Percentiles rank a stretch among this genome's conserved stretches.
Conservation (phyloP, 2,329 filamentous ascomycete species). For the Alternaria ventricosa region DNA sequence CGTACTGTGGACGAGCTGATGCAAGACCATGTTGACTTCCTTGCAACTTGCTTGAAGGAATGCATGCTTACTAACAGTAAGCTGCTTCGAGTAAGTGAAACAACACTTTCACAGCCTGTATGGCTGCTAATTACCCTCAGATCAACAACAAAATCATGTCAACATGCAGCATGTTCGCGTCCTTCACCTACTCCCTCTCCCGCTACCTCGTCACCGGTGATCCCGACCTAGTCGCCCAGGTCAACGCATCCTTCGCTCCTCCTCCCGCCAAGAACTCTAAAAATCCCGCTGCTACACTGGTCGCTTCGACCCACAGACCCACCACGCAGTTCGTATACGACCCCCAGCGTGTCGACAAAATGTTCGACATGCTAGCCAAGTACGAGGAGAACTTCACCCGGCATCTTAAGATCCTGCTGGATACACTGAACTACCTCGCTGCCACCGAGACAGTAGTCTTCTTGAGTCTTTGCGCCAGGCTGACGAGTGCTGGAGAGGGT, state of each 20-base stretch:
- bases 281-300: slow-evolving; percentile 13
- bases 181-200: slow-evolving; percentile 85
- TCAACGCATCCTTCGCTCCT: slow-evolving; percentile 61
- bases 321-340: slow-evolving; percentile 58
- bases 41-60: slow-evolving; percentile 97
- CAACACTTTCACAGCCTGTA: neutral
- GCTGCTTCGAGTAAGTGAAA: slow-evolving; percentile 74
- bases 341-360: slow-evolving; percentile 69
- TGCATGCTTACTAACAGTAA: slow-evolving; percentile 99
- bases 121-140: slow-evolving; percentile 54
- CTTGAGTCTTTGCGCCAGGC: slow-evolving; percentile 80
- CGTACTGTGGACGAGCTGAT: slow-evolving; percentile 95
- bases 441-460: slow-evolving; percentile 96
- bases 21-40: slow-evolving; percentile 98
- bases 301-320: slow-evolving; percentile 23
- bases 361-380: slow-evolving; percentile 86
- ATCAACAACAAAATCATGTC: slow-evolving; percentile 98
- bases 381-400: slow-evolving; percentile 94
- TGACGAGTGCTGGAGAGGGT: slow-evolving; percentile 83
- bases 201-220: slow-evolving; percentile 85
- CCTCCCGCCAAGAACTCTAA: slow-evolving; percentile 13
- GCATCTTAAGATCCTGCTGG: slow-evolving; percentile 90
- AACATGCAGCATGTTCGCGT: slow-evolving; percentile 92
- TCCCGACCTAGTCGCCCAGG: slow-evolving; percentile 70
- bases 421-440: slow-evolving; percentile 95